phyloP scores from a whole-genome alignment of 495 filamentous ascomycete species.

The Xanthoparmelia taractica region DNA sequence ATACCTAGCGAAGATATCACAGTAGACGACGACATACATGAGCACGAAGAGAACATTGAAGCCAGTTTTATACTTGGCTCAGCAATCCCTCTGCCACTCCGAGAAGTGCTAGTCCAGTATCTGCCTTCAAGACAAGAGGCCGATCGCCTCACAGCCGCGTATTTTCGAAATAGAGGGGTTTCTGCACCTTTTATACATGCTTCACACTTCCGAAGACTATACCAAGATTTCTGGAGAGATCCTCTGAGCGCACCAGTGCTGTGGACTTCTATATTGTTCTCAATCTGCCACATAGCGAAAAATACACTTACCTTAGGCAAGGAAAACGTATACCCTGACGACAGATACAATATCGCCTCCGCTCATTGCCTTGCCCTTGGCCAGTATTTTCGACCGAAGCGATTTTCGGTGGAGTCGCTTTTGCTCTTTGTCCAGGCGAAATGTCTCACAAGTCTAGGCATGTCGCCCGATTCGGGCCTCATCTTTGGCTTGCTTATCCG shows the following conservation, averaged over 20 bases:
- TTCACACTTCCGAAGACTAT: conserved; percentile 22
- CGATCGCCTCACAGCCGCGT: background rate
- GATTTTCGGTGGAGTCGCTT: conserved; percentile 35
- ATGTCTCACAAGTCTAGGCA: conserved; percentile 35
- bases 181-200: conserved; percentile 19
- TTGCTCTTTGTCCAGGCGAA: conserved; percentile 35
- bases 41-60: background rate
- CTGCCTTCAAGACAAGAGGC: background rate
- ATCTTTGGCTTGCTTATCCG: conserved; percentile 36
- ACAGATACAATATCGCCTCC: conserved; percentile 27
- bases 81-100: background rate
- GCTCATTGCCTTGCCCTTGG: conserved; percentile 33
- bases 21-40: background rate
- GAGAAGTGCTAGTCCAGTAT: background rate
- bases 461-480: conserved; percentile 33
- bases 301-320: background rate
- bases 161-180: background rate
- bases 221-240: conserved; percentile 33
- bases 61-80: background rate
- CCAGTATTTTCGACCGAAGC: conserved; percentile 33
- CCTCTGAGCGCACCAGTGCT: conserved; percentile 20
- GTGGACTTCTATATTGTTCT: conserved; percentile 34
- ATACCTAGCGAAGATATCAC: conserved; percentile 22
- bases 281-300: conserved; percentile 28
- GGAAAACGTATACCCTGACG: conserved; percentile 13